Base-by-base conservation (phyloP, 805 yeast species). In the Cyberlindnera bimundalis region DNA sequence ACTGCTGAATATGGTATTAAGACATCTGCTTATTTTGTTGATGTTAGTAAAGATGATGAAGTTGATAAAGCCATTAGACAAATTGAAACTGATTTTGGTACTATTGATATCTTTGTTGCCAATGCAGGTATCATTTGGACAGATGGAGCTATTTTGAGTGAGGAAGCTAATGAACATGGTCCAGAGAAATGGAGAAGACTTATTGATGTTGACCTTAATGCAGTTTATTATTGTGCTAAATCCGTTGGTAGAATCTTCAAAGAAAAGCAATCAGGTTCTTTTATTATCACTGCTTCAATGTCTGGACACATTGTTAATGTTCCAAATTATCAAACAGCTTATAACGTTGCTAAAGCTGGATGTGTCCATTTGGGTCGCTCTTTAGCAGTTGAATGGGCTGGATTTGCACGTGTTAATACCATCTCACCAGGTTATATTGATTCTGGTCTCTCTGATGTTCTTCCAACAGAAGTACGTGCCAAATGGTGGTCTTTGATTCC, bases 61-160 rank as follows among this genome's bases (percentile, higher is more conserved):
- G 62, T 61, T 6, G 58, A 58, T 21, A 33, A 40, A 14, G 50
- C 47, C 12, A 50, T 73, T 21, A 38, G 45, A 18, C 46, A 47
- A 27, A 77, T 79, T 46, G 74, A 69, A 47, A 49, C 63, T 44
- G 95, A 86, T 56, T 87, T 88, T 59, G 79, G 80, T 40, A 76
- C 77, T 46, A 78, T 88, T 50, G 96, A 88, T 62, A 67, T 86
- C 20, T 82, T 85, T 55, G 93, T 88, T 34, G 95, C 95, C 53
- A 88, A 88, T 61, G 96, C 96, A 12, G 96, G 96, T 30, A 78
- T 86, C 35, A 80, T 88, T 13, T 87, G 95, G 95, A 72, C 78
- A 17, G 69, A 74, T 21, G 89, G 90, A 17, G 74, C 74, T 15
- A 59, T 78, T 46, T 60, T 76, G 42, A 75, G 70, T 43, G 62